These are phyloP conservation scores for Pythium monospermum DNA, from an alignment of 352 stramenopile species.

Conservation along the genomic window DNA sequence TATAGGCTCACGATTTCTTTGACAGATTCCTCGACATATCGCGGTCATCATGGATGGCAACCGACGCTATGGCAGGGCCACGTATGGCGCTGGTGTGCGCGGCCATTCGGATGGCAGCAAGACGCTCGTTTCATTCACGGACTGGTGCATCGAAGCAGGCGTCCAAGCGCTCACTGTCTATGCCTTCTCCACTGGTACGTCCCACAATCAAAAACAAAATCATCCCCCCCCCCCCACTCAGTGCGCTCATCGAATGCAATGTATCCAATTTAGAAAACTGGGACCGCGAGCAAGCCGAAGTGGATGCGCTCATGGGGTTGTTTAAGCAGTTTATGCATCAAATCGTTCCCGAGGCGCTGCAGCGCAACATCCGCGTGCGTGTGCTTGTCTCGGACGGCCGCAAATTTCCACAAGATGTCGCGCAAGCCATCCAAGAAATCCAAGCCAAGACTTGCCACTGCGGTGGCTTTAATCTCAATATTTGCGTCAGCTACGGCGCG, in stretches of 20 bases:
- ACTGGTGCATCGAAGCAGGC: conserved; percentile 94
- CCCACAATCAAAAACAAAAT: not conserved
- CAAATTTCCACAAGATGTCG: conserved; percentile 66
- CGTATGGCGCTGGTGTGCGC: conserved; percentile 63
- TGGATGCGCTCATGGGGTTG: conserved; percentile 90
- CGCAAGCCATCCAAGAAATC: conserved; percentile 70
- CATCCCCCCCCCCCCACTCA: no score
- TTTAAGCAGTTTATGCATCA: conserved; percentile 95
- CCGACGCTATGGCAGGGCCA: conserved; percentile 88
- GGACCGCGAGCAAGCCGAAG: conserved; percentile 86
- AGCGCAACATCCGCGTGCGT: conserved; percentile 90
- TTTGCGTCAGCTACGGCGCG: conserved; percentile 92
- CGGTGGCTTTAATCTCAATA: conserved; percentile 72
- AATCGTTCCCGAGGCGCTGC: conserved; percentile 84
- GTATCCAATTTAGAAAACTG: conserved; percentile 97
- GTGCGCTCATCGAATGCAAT: no score
- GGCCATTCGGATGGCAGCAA: conserved; percentile 95
- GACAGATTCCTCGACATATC: conserved; percentile 81
- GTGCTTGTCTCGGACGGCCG: conserved; percentile 83
- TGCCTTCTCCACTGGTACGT: conserved; percentile 90
- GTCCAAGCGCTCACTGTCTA: conserved; percentile 93
- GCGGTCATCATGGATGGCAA: conserved; percentile 98
- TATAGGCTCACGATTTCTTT: no score
- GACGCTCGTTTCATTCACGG: conserved; percentile 93
- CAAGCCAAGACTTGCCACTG: conserved; percentile 87